Base-by-base conservation (phyloP, 2,329 filamentous ascomycete species). In the Colletotrichum musicola region DNA sequence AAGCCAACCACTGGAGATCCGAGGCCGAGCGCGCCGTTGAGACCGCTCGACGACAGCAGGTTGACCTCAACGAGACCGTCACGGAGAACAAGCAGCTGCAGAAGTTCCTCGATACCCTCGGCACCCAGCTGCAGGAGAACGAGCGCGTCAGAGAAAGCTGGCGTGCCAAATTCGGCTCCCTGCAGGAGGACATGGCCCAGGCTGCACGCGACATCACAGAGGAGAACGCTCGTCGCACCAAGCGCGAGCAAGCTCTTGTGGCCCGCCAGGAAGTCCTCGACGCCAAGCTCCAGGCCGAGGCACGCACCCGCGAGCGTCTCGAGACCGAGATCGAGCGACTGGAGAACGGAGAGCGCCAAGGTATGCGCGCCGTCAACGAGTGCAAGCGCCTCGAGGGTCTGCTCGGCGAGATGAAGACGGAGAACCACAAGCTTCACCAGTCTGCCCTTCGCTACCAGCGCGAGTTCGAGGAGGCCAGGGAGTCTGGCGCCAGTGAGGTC, bases 101-200 rank as follows among this genome's bases (percentile, higher is more conserved):
- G 73, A 90, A 88, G 76, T 90, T 90, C 35, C 89, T 97, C 66
- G 89, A 91, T 70, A 91, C 90, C 22, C 85, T 97, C 63, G 89
- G 90, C 70, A 88, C 88, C 53, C 94, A 97, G 76, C 88, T 96
- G 49, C 91, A 96, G 75, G 95, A 97, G 81, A 95, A 94, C 75
- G 90, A 95, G 75, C 90, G 92, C 71, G 88, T 97, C 68, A 91
- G 94, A 66, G 93, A 97, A 77, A 90, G 87, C 69, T 95, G 97
- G 88, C 91, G 94, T 72, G 85, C 85, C 77, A 97, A 96, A 80
- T 92, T 98, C 75, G 89, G 95, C 73, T 90, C 90, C 68, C 84
- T 99, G 46, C 95, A 98, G 79, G 89, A 94, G 71, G 94, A 98
- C 73, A 95, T 98, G 91, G 88, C 90, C 38, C 85, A 85, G 64